Conservation (phyloP, 768 basidiomycete genomes). For the Tricholoma terreum region DNA sequence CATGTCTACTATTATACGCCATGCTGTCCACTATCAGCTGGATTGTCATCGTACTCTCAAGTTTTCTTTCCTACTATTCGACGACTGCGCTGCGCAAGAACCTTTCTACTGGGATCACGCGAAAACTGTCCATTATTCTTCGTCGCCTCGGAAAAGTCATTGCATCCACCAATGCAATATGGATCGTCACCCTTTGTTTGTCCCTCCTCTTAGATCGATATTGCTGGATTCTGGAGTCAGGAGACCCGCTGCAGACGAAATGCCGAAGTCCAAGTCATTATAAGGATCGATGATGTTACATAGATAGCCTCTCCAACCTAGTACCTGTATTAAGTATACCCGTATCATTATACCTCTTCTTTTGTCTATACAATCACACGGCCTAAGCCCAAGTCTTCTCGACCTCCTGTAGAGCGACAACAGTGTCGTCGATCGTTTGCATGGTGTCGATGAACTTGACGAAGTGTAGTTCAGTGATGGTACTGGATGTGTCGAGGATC, state of each 20-base stretch:
- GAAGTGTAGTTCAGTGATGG: slow-evolving; percentile 25
- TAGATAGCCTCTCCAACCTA: too few species aligned
- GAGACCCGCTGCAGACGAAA: too few species aligned
- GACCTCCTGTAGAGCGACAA: background rate
- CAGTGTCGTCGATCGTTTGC: background rate
- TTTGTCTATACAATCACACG: too few species aligned
- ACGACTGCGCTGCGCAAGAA: background rate
- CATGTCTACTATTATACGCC: slow-evolving; percentile 30
- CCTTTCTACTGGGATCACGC: slow-evolving; percentile 9
- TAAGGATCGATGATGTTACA: too few species aligned
- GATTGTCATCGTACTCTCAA: slow-evolving; percentile 28
- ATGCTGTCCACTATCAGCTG: slow-evolving; percentile 30
- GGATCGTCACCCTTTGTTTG: slow-evolving; percentile 27
- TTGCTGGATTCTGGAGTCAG: too few species aligned
- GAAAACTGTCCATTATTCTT: slow-evolving; percentile 19
- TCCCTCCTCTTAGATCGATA: slow-evolving; percentile 34
- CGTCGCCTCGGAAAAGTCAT: slow-evolving; percentile 29
- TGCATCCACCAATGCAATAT: slow-evolving; percentile 28
- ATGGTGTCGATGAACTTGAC: background rate
- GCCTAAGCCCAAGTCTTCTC: background rate
- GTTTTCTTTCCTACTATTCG: slow-evolving; percentile 26
- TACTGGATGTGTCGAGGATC: slow-evolving; percentile 21
- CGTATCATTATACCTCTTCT: too few species aligned
- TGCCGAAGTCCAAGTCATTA: too few species aligned
- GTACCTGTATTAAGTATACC: too few species aligned